phyloP scores from a whole-genome alignment of 371 early-diverging fungal species.

The Rhizopus microsporus region DNA sequence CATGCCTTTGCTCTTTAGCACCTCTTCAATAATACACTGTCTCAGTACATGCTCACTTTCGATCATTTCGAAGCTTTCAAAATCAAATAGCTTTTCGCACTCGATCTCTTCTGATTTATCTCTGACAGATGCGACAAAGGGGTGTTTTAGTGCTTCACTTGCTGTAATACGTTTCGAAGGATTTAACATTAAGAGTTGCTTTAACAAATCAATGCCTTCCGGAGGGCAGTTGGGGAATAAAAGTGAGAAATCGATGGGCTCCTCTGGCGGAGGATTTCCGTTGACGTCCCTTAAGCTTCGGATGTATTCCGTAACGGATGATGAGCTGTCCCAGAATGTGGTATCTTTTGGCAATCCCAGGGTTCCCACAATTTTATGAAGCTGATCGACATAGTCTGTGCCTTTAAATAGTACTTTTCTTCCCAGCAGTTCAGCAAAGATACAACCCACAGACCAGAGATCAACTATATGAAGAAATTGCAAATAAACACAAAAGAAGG shows the following conservation, averaged over 20 bases:
- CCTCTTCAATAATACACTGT: conserved; percentile 43
- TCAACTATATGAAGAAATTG: conserved; percentile 73
- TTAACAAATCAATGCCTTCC: conserved; percentile 75
- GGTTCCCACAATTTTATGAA: conserved; percentile 91
- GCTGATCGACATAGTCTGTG: conserved; percentile 91
- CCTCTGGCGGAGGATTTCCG: conserved; percentile 49
- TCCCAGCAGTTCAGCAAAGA: conserved; percentile 97
- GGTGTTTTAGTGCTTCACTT: conserved; percentile 75
- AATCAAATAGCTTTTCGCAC: conserved; percentile 38
- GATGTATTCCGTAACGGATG: conserved; percentile 44
- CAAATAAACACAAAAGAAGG: conserved; percentile 48
- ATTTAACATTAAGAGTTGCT: conserved; percentile 78
- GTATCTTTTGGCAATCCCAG: conserved; percentile 94
- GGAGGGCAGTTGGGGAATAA: conserved; percentile 60
- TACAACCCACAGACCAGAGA: conserved; percentile 99
- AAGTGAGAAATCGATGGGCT: conserved; percentile 41
- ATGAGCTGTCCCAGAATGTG: conserved; percentile 46
- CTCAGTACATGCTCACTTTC: conserved; percentile 40
- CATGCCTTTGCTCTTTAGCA: conserved; percentile 24
- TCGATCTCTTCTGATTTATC: conserved; percentile 47
- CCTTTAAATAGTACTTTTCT: conserved; percentile 93
- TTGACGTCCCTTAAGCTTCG: conserved; percentile 52
- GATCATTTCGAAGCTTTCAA: conserved; percentile 48
- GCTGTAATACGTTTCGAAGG: conserved; percentile 84
- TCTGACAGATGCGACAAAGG: conserved; percentile 71